Evolutionary conservation across 345 rosid genomes (phyloP).

Genomic region (Clarkia xantiana): DNA sequence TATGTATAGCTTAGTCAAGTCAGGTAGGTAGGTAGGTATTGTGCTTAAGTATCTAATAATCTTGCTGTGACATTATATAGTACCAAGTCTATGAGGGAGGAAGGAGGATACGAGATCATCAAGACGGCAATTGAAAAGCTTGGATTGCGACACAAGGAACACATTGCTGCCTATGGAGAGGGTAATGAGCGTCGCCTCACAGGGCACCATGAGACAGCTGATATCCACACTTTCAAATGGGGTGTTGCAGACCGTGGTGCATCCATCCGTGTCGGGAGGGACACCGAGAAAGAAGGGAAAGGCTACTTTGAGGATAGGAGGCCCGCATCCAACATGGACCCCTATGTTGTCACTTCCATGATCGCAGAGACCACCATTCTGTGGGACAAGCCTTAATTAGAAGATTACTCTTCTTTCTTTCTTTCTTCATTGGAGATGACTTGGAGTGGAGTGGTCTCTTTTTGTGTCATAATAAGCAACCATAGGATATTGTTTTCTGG

Average conservation of each 20-base stretch:
- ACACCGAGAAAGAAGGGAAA: slow-evolving; percentile 61
- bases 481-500: too few relatives aligned
- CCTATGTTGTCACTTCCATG: slow-evolving; percentile 65
- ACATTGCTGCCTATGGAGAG: slow-evolving; percentile 85
- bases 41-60: background rate
- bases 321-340: slow-evolving; percentile 87
- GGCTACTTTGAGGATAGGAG: slow-evolving; percentile 84
- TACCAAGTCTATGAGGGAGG: slow-evolving; percentile 68
- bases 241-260: slow-evolving; percentile 84
- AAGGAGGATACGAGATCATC: slow-evolving; percentile 68
- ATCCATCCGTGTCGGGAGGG: slow-evolving; percentile 65
- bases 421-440: too few relatives aligned
- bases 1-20: background rate
- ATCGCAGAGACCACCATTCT: slow-evolving; percentile 68
- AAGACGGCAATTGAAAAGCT: slow-evolving; percentile 76
- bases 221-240: slow-evolving; percentile 70
- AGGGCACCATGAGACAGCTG: slow-evolving; percentile 76
- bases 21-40: background rate
- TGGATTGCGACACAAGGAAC: slow-evolving; percentile 59
- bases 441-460: too few relatives aligned
- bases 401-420: background rate
- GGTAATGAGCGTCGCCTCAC: slow-evolving; percentile 91
- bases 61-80: slow-evolving; percentile 17
- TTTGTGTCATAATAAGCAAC: too few relatives aligned
- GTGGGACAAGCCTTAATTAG: slow-evolving; percentile 51